A percentile compares a stretch with the other conserved stretches of the same genome.
phyloP scores from a whole-genome alignment of 306 rosid species.

The Prunus salicina region DNA sequence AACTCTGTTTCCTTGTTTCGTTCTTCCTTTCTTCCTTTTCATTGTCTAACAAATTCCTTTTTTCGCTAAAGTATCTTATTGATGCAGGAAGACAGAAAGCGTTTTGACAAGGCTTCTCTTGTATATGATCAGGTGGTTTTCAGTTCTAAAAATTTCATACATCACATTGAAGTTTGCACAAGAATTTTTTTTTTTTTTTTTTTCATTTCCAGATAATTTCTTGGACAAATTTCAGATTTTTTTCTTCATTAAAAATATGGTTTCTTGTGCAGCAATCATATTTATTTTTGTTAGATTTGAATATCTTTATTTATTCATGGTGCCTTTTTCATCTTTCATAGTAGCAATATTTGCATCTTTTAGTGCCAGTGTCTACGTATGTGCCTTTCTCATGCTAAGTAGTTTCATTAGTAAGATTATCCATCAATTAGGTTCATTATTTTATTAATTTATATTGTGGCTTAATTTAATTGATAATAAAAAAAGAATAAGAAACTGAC shows the following conservation, averaged over 20 bases:
- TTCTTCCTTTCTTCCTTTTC: neutral
- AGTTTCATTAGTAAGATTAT: neutral
- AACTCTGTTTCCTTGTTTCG: neutral
- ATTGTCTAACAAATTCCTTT: neutral
- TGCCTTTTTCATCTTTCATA: neutral
- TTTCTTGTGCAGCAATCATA: neutral
- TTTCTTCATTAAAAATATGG: neutral
- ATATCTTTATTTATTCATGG: neutral
- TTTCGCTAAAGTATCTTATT: slow-evolving; percentile 24
- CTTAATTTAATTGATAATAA: neutral
- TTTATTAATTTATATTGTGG: neutral
- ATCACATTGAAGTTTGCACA: slow-evolving; percentile 8
- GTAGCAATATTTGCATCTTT: neutral
- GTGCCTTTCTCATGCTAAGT: neutral
- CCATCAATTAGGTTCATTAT: neutral
- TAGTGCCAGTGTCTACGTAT: neutral
- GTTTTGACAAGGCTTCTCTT: slow-evolving; percentile 73
- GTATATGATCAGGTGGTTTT: slow-evolving; percentile 68
- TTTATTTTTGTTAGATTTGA: neutral
- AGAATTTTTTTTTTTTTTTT: neutral
- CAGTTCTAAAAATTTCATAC: slow-evolving; percentile 14
- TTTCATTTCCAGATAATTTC: slow-evolving; percentile 5
- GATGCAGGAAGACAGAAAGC: slow-evolving; percentile 85
- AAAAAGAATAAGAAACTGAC: neutral
- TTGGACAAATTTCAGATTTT: neutral